Evolutionary conservation across 257 asterid genomes (phyloP), one percentile per base, ranked within the genome.

Genomic region (Rehmannia glutinosa): DNA sequence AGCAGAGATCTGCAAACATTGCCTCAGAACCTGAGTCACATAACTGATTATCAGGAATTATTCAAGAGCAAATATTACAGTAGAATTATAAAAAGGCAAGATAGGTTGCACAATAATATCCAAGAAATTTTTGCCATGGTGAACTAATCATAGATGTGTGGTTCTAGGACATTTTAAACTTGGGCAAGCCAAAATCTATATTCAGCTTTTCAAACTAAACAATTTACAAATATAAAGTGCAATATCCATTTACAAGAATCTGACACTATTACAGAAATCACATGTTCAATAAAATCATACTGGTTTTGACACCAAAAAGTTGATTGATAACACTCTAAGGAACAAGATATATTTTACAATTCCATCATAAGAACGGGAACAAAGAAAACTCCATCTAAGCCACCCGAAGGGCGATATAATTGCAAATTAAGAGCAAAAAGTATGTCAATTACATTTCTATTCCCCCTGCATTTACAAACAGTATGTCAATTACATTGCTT

Each of bases 1-100:
- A 98, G 27, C 97, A 97, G 73, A 91, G 83, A 81, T 94, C 99
- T 1, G 99, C 98, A 87, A 94, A 94, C 97, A 94, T 88, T 61
- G 99, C 99, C 75, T 94, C 98, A 15, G 98, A 91, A 54, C 99
- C 99, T 90, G 96, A 77, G 80, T 59, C 71, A 80, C 36, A 57
- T 72, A 75, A 77, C 81, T 77, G 78, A 83, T 68, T 71, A 70
- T 80, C 87, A 85, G 89, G 64, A 69, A 64, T 69, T 47, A 65
- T 73, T 51, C 70, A 56, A 64, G 69, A 25, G 28, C n/a, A 78
- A 41, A 47, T 36, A 32, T 68, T 69, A 52, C 33, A 3, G 12
- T 5, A 59, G 23, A 71, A 21, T 17, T 46, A 70, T 57, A 85
- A 61, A 56, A 64, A 32, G 30, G 24, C 35, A 50, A 52, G 59